Evolutionary conservation across 1,139 yeast species (phyloP), one percentile per base, ranked within the genome.

Genomic region (Magnusiomyces tetraspermus): DNA sequence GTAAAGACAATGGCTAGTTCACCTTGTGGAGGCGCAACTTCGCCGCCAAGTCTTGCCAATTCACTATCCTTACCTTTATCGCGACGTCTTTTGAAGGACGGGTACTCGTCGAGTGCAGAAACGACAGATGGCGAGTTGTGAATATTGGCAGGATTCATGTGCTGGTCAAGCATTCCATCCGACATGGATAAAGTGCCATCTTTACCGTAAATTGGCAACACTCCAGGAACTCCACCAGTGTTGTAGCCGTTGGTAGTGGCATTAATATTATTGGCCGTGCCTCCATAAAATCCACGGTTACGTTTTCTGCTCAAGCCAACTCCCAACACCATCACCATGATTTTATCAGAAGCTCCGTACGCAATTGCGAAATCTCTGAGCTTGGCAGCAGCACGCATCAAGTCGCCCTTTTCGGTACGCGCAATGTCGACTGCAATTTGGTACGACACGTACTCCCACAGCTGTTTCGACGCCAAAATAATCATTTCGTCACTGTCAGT

Each of bases 1-100:
- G 99, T 92, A 67, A 94, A 92, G 1, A 90, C 97, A 78, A 92
- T 83, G 0, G 98, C 97, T 53, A 92, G 74, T 53, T 87, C 89
- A 1, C 97, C 97, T 6, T 85, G 83, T 1, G 99, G 99, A 1
- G 99, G 97, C 17, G 85, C 84, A 55, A 92, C 92, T 66, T 92
- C 98, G 49, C 87, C 90, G 54, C 90, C 96, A 53, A 89, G 73
- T 63, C 95, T 78, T 61, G 96, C 82, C 60, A 90, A 74, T 4
- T 82, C 77, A 0, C 95, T 78, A 67, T 90, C 97, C 50, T 88
- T 95, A 0, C 83, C 77, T 64, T 75, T 76, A 66, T 75, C 85
- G 48, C 76, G 74, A 30, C 72, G 71, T 61, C 83, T 78, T 65
- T 79, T 81, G 52, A 60, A 53, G 6, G 61, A 75, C 71, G 58